phyloP scores from a whole-genome alignment of 768 basidiomycete species.

The Tylopilus sp. region DNA sequence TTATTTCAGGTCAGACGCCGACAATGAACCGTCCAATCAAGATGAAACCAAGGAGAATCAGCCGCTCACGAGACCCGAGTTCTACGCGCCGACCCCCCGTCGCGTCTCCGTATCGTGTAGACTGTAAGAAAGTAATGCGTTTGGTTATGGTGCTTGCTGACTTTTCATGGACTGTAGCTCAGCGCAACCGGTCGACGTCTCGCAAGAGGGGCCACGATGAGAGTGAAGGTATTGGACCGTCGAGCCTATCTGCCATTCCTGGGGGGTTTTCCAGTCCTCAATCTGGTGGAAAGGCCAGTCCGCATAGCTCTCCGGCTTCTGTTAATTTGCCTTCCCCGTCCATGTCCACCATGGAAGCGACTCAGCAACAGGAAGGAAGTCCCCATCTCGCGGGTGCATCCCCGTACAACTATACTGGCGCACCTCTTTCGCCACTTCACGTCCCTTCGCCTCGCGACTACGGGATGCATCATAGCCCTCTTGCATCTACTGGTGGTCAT shows the following conservation, averaged over 20 bases:
- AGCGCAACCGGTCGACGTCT: slow-evolving; percentile 72
- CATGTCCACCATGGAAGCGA: slow-evolving; percentile 47
- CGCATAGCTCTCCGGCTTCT: slow-evolving; percentile 75
- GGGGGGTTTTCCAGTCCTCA: slow-evolving; percentile 57
- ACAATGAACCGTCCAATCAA: slow-evolving; percentile 49
- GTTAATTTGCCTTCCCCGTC: slow-evolving; percentile 69
- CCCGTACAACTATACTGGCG: slow-evolving; percentile 40
- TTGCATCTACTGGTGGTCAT: slow-evolving; percentile 24
- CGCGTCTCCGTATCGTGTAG: slow-evolving; percentile 63
- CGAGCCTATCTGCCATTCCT: slow-evolving; percentile 40
- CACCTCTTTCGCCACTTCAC: slow-evolving; percentile 51
- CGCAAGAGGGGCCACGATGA: slow-evolving; percentile 73
- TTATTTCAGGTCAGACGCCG: slow-evolving; percentile 41
- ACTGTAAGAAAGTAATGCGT: slow-evolving; percentile 42
- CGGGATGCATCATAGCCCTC: slow-evolving; percentile 33
- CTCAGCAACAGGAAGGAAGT: slow-evolving; percentile 48
- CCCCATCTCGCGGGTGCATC: slow-evolving; percentile 48
- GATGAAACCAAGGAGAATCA: slow-evolving; percentile 50
- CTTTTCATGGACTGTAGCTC: slow-evolving; percentile 36
- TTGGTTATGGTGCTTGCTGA: slow-evolving; percentile 14
- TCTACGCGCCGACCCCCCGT: slow-evolving; percentile 52
- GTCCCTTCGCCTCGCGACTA: slow-evolving; percentile 59
- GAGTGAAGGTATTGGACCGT: slow-evolving; percentile 47
- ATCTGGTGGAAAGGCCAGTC: slow-evolving; percentile 47
- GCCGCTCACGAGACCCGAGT: slow-evolving; percentile 56